Conservation (phyloP, 1,284 basidiomycete genomes). For the Takashimella koratensis region DNA sequence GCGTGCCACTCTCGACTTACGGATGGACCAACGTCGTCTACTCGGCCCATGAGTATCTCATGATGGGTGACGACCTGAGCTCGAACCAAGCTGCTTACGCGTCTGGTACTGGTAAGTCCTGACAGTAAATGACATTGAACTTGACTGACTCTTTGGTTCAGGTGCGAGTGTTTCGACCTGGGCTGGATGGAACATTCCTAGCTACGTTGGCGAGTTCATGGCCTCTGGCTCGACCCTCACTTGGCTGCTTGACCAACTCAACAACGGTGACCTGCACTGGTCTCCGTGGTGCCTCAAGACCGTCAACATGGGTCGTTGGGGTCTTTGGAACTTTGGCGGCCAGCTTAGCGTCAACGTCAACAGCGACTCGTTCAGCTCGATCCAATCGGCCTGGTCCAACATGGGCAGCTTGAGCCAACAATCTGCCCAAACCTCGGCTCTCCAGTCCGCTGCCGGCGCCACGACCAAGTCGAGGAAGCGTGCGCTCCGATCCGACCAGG, state of each 20-base stretch:
- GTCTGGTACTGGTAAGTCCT: neutral
- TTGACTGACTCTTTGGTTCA: too few relatives aligned
- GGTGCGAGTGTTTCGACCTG: constrained; percentile 6
- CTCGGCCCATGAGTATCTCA: constrained; percentile 37
- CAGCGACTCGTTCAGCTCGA: constrained; percentile 27
- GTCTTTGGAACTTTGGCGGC: constrained; percentile 28
- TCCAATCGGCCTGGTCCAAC: constrained; percentile 26
- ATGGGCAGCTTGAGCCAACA: constrained; percentile 10
- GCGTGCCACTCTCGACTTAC: constrained; percentile 25
- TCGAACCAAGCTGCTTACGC: neutral
- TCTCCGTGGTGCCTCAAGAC: constrained; percentile 31
- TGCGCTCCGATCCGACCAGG: neutral
- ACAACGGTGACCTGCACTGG: constrained; percentile 27
- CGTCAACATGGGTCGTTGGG: constrained; percentile 34
- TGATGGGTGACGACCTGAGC: constrained; percentile 18
- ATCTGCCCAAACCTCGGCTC: neutral
- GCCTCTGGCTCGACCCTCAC: constrained; percentile 26
- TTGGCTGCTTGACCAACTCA: constrained; percentile 29
- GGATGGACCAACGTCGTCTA: constrained; percentile 41
- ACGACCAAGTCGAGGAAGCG: neutral
- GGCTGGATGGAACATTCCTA: constrained; percentile 25
- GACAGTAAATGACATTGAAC: too few relatives aligned
- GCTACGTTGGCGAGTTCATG: constrained; percentile 37
- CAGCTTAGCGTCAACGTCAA: constrained; percentile 25
- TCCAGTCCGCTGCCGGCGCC: neutral